Evolutionary conservation across 345 rosid genomes (phyloP).

Genomic region (Populus davidiana): DNA sequence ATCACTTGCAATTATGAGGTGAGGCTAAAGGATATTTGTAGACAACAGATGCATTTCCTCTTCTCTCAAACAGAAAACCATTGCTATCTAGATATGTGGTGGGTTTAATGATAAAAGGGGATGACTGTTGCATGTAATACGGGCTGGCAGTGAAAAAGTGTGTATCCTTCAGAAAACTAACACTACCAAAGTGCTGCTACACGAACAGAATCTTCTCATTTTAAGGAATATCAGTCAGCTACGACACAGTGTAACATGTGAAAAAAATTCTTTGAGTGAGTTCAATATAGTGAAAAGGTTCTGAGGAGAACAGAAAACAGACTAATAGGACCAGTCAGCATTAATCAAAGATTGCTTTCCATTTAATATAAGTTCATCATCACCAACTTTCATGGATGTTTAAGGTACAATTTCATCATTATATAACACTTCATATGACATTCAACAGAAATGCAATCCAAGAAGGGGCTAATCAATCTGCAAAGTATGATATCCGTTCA

Average conservation of each 20-base stretch:
- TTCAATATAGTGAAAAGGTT: not conserved
- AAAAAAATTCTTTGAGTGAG: too few relatives aligned
- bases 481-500: constrained; percentile 12
- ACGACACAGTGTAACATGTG: too few relatives aligned
- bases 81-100: not conserved
- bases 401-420: constrained; percentile 6
- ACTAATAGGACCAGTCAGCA: not conserved
- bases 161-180: not conserved
- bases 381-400: not conserved
- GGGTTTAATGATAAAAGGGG: not conserved
- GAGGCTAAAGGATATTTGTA: too few relatives aligned
- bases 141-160: not conserved
- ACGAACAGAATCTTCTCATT: too few relatives aligned
- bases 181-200: not conserved
- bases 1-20: too few relatives aligned
- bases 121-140: not conserved
- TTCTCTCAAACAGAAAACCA: not conserved
- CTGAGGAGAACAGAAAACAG: not conserved
- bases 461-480: not conserved
- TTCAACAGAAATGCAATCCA: constrained; percentile 9
- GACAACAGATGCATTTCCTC: too few relatives aligned
- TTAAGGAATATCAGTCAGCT: too few relatives aligned
- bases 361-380: constrained; percentile 4
- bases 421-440: constrained; percentile 1
- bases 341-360: not conserved